Evolutionary conservation across 2,329 filamentous ascomycete species (phyloP), one percentile per base, ranked within the genome.

Genomic region (Pseudogymnoascus sp.): DNA sequence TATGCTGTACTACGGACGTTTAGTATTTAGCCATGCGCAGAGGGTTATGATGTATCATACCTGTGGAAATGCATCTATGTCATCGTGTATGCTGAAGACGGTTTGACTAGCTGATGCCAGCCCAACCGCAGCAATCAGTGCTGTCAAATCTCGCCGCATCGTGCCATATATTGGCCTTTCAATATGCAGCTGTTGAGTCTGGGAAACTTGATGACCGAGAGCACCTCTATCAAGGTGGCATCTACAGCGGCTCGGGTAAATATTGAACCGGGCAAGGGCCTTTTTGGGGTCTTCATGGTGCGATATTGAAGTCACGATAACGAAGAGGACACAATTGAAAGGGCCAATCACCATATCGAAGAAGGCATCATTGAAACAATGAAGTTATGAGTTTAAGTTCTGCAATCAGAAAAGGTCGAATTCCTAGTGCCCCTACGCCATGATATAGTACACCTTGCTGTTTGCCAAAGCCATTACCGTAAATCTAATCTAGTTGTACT

Each of bases 401-500:
- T 54, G 47, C 47, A 54, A 38, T 58, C 57, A 58, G 57, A 58
- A 58, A 58, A 39, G 18, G 57, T 58, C 32, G 57, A 58, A 39
- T 35, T 58, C 57, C 57, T 39, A 39, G 35, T 38, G 22, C 32
- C 57, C 57, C 57, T 37, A 58, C 57, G 57, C 57, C 57, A 58
- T 58, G 57, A 58, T 58, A 58, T 58, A 58, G 57, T 58, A 58
- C 57, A 58, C 57, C 57, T 39, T 58, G 57, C 57, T 58, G 32
- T 58, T 58, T 58, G 57, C 57, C 57, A 58, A 58, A 58, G 35
- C 35, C 35, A 58, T 58, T 39, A 35, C 57, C 32, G 57, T 58
- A 35, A 58, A 58, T 39, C 54, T 60, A 62, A 43, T 70, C 69
- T 96, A 97, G 77, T 99, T 99, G 83, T 99, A 99, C 79, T 97